These are phyloP conservation scores for Sphaerulina musiva DNA, from an alignment of 2,329 filamentous ascomycete species.

Conservation along the genomic window DNA sequence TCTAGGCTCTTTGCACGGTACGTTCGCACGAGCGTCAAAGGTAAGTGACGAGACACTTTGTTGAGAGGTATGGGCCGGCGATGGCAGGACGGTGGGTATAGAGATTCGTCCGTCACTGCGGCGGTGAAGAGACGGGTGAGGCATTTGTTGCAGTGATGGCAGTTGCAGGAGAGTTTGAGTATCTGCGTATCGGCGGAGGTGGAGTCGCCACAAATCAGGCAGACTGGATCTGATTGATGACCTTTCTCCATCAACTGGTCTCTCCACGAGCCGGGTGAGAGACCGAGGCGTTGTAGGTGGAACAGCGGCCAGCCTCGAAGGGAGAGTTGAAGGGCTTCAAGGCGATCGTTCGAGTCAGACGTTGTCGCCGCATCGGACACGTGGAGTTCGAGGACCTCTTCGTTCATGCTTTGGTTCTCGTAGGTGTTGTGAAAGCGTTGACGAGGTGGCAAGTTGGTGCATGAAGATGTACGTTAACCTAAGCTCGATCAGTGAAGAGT, in stretches of 20 bases:
- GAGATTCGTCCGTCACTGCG: constrained; percentile 10
- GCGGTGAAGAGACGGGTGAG: constrained; percentile 9
- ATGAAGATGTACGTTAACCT: too few relatives aligned
- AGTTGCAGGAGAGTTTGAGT: constrained; percentile 13
- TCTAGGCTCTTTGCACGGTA: constrained; percentile 11
- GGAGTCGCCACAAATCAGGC: constrained; percentile 5
- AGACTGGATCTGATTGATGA: constrained; percentile 1
- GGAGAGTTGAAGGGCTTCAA: background rate
- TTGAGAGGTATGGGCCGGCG: constrained; percentile 2
- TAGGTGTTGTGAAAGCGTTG: background rate
- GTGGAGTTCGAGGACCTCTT: background rate
- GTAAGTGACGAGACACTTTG: constrained; percentile 7
- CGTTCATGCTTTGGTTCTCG: background rate
- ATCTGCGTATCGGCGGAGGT: background rate
- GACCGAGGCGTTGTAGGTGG: background rate
- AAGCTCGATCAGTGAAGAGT: background rate
- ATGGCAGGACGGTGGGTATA: constrained; percentile 10
- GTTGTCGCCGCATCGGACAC: background rate
- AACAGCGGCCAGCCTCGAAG: constrained; percentile 4
- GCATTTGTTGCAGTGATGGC: constrained; percentile 12
- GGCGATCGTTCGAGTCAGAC: background rate
- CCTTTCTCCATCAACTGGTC: too few relatives aligned
- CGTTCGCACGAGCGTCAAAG: constrained; percentile 2
- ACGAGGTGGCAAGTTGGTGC: too few relatives aligned
- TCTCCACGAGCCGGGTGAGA: background rate